phyloP scores from a whole-genome alignment of 768 basidiomycete genomes.

The Paxillus ammoniavirescens region DNA sequence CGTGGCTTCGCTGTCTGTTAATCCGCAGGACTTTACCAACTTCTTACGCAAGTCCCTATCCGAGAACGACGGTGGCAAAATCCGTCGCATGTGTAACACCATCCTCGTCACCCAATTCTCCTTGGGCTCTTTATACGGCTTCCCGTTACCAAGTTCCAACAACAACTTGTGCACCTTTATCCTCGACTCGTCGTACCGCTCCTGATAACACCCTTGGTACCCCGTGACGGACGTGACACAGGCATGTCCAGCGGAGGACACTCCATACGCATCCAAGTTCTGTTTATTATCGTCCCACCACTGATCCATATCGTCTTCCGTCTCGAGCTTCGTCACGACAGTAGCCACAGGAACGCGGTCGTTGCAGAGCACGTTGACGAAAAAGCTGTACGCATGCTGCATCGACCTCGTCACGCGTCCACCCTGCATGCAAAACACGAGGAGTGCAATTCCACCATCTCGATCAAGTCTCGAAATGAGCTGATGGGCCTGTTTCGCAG shows the following conservation, averaged over 20 bases:
- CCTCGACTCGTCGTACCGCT: slow-evolving; percentile 1
- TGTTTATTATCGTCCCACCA: slow-evolving; percentile 19
- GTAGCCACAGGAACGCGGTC: slow-evolving; percentile 31
- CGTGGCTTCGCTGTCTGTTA: not conserved
- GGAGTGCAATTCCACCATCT: slow-evolving; percentile 31
- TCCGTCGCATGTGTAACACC: not conserved
- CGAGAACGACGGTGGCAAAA: not conserved
- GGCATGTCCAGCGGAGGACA: slow-evolving; percentile 12
- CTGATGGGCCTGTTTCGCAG: not conserved
- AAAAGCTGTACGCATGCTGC: slow-evolving; percentile 30
- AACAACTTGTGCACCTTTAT: not conserved
- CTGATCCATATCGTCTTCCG: slow-evolving; percentile 15
- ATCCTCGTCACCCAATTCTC: not conserved
- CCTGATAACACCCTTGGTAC: not conserved
- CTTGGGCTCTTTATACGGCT: not conserved
- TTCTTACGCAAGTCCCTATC: not conserved
- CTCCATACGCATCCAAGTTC: slow-evolving; percentile 2
- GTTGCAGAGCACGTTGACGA: slow-evolving; percentile 29
- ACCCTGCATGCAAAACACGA: slow-evolving; percentile 33
- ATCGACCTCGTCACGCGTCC: slow-evolving; percentile 25
- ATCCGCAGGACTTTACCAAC: not conserved
- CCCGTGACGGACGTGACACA: slow-evolving; percentile 16
- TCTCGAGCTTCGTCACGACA: slow-evolving; percentile 32
- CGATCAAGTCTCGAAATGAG: slow-evolving; percentile 27
- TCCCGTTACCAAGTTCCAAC: not conserved